Percentiles rank a stretch among this genome's conserved stretches.
Conservation (phyloP, 345 rosid species). For the Ceriops zippeliana region DNA sequence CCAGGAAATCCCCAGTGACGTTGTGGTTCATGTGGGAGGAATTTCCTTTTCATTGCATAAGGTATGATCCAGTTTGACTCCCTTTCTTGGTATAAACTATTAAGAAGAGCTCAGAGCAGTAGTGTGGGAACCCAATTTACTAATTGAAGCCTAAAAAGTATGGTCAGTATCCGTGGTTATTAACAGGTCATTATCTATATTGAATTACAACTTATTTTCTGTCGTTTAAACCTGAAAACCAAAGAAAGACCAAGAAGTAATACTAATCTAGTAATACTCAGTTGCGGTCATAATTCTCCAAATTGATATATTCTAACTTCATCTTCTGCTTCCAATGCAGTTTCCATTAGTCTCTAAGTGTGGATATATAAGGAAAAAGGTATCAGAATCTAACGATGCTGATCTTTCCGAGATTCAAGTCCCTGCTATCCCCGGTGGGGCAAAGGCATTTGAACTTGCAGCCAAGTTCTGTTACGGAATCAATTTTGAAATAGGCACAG, state of each 20-base stretch:
- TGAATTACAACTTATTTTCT: no score
- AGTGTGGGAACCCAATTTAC: no score
- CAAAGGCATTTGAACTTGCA: constrained; percentile 78
- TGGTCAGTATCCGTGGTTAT: no score
- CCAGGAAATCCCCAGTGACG: constrained; percentile 94
- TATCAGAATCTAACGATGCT: constrained; percentile 56
- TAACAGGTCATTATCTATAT: no score
- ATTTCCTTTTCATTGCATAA: constrained; percentile 76
- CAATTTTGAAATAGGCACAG: constrained; percentile 72
- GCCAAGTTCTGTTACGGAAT: constrained; percentile 93
- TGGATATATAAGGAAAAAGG: constrained; percentile 64
- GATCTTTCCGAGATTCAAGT: constrained; percentile 51
- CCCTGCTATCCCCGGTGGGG: constrained; percentile 64
- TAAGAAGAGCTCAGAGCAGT: neutral
- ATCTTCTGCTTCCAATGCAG: constrained; percentile 39
- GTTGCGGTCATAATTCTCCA: neutral
- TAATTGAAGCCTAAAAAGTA: no score
- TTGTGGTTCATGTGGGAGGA: constrained; percentile 66
- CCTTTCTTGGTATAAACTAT: constrained; percentile 10
- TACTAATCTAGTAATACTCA: no score
- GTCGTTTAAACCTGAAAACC: no score
- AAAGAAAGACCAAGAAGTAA: no score
- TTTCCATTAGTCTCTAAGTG: constrained; percentile 79
- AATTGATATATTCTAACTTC: neutral
- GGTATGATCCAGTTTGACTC: constrained; percentile 35